Base-by-base conservation (phyloP, 2,329 filamentous ascomycete species). In the Talaromyces sp. region DNA sequence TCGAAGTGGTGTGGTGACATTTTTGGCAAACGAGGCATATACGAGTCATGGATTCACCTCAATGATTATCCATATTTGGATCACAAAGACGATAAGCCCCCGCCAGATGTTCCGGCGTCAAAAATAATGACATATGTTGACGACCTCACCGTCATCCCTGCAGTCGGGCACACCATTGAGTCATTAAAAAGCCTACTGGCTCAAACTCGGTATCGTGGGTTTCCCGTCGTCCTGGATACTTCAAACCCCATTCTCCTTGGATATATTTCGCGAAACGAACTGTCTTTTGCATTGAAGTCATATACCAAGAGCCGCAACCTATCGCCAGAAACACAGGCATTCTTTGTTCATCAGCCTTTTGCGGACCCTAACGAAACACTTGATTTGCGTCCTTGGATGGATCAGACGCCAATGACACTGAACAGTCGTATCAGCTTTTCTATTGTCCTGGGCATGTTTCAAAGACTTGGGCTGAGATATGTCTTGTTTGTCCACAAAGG, bases 1-100 rank as follows among this genome's bases (percentile, higher is more conserved):
- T 90, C 90, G 64, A 99, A 99, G 78, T 99, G 95, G 95, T 91
- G 96, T 27, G 95, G 93, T 69, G 95, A 99, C 74, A 93, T 92
- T 55, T 93, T 99, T 74, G 92, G 91, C 27, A 90, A 91, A 59
- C 86, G 89, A 55, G 92, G 95, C 65, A 98, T 99, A 75, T 99
- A 99, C 78, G 95, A 99, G 74, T 89, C 89, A 58, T 99, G 95
- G 95, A 99, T 99, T 70, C 89, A 92, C 67, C 88, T 97, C 77
- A 95, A 96, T 70, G 91, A 90, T 66, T 99, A 98, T 72, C 95
- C 95, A 0, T 97, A 93, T 77, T 84, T 99, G 58, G 93, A 98
- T 76, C 95, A 96, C 73, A 89, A 88, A 68, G 92, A 96, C 70
- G 90, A 95, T 69, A 79, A 79, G 32, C 78, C 82, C 17, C 86